Evolutionary conservation across 352 stramenopile genomes (phyloP).

Genomic region (Phytopythium ostracodes): DNA sequence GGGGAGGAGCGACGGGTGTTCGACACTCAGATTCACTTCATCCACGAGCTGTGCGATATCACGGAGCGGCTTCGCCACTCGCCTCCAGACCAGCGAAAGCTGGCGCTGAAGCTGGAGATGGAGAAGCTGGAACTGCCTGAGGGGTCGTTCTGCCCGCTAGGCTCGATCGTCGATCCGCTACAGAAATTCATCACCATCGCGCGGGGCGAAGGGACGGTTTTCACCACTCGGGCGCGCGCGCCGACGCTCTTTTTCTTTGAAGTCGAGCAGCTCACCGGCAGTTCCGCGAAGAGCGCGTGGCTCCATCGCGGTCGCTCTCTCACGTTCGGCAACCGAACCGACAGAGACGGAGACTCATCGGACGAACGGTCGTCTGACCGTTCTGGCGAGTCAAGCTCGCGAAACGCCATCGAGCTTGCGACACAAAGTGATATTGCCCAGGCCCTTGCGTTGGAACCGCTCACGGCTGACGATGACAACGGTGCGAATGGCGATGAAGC

Average conservation of each 20-base stretch:
- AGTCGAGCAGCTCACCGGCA: conserved; percentile 45
- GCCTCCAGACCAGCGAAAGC: conserved; percentile 54
- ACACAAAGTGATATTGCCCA: conserved; percentile 73
- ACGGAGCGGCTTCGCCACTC: conserved; percentile 67
- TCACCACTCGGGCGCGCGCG: conserved; percentile 82
- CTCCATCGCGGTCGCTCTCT: conserved; percentile 41
- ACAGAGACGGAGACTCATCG: conserved; percentile 17
- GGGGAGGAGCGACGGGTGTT: conserved; percentile 47
- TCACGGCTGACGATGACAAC: conserved; percentile 35
- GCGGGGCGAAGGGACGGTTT: conserved; percentile 72
- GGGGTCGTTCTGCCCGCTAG: conserved; percentile 65
- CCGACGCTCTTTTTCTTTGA: conserved; percentile 85
- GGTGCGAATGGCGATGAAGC: conserved; percentile 23
- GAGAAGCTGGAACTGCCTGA: conserved; percentile 50
- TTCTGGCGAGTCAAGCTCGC: conserved; percentile 17
- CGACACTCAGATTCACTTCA: conserved; percentile 62
- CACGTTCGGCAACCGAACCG: conserved; percentile 30
- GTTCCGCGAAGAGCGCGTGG: conserved; percentile 45
- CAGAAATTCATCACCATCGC: conserved; percentile 61
- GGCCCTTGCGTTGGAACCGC: conserved; percentile 52
- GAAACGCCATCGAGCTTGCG: conserved; percentile 69
- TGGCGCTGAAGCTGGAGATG: conserved; percentile 49
- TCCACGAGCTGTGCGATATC: conserved; percentile 69
- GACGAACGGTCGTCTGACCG: conserved; percentile 5
- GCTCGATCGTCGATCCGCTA: conserved; percentile 59